Evolutionary conservation across 2,329 filamentous ascomycete genomes (phyloP).

Genomic region (Aureobasidium subglaciale): DNA sequence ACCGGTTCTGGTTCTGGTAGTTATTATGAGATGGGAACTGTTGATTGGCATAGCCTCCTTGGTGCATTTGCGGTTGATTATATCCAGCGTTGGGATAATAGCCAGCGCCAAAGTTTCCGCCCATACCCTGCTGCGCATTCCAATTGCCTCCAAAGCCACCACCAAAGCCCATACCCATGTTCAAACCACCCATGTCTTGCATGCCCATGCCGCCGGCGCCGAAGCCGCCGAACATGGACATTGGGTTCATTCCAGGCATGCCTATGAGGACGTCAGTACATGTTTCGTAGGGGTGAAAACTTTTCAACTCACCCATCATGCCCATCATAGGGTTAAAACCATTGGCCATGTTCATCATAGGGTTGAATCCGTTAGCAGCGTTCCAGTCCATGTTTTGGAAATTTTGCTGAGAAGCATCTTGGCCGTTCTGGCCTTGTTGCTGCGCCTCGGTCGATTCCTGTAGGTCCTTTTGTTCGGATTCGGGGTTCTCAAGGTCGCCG

Average conservation of each 20-base stretch:
- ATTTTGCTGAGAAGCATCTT: slow-evolving; percentile 32
- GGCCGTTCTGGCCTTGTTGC: slow-evolving; percentile 17
- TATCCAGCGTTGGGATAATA: slow-evolving; percentile 46
- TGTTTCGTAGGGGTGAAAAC: neutral
- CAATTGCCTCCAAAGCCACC: slow-evolving; percentile 56
- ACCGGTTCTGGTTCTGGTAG: slow-evolving; percentile 62
- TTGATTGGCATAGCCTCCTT: slow-evolving; percentile 36
- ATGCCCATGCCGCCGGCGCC: slow-evolving; percentile 70
- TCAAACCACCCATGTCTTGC: slow-evolving; percentile 60
- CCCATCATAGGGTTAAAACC: slow-evolving; percentile 85
- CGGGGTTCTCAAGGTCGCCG: neutral
- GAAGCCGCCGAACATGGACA: slow-evolving; percentile 72
- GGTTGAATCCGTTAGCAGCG: slow-evolving; percentile 55
- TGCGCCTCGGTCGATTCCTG: neutral
- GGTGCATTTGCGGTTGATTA: slow-evolving; percentile 42
- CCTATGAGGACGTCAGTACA: slow-evolving; percentile 38
- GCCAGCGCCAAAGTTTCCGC: slow-evolving; percentile 69
- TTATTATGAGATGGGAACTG: slow-evolving; percentile 51
- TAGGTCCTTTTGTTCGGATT: neutral
- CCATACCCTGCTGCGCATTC: slow-evolving; percentile 63
- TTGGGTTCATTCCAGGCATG: slow-evolving; percentile 76
- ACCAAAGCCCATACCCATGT: slow-evolving; percentile 58
- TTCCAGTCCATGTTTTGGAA: slow-evolving; percentile 53
- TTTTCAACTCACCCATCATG: slow-evolving; percentile 81
- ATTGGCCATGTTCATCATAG: slow-evolving; percentile 61